phyloP scores from a whole-genome alignment of 2,329 filamentous ascomycete genomes.

The Apiospora hydei region DNA sequence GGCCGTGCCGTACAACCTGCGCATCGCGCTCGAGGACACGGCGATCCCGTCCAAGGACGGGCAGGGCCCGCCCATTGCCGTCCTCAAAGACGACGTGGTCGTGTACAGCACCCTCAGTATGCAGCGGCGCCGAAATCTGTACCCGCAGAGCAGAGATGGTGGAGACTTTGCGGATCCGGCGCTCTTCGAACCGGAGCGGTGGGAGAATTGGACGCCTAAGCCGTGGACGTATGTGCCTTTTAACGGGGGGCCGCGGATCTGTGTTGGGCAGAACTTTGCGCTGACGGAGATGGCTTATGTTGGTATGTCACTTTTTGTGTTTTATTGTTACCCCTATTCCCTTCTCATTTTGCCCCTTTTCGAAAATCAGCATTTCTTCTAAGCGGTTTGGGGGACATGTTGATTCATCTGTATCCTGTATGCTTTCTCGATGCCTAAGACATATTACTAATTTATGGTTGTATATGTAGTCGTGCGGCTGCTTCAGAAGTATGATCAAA shows the following conservation, averaged over 20 bases:
- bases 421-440: background rate
- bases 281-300: constrained; percentile 63
- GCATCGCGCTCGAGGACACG: constrained; percentile 33
- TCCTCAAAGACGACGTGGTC: constrained; percentile 54
- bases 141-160: constrained; percentile 51
- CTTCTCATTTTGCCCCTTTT: background rate
- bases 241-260: constrained; percentile 55
- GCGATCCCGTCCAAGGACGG: constrained; percentile 30
- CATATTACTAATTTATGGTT: background rate
- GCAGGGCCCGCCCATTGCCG: constrained; percentile 48
- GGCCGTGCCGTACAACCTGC: constrained; percentile 64
- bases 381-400: background rate
- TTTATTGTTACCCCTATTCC: background rate
- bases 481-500: constrained; percentile 64
- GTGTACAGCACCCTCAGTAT: constrained; percentile 59
- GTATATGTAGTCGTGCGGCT: constrained; percentile 52
- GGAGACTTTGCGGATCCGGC: constrained; percentile 46
- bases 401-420: too few relatives aligned
- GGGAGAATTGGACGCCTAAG: constrained; percentile 50
- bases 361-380: background rate
- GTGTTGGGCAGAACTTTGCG: constrained; percentile 66
- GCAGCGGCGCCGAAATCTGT: constrained; percentile 58
- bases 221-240: constrained; percentile 58
- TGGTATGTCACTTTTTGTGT: constrained; percentile 40
- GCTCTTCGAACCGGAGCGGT: constrained; percentile 55